phyloP scores from a whole-genome alignment of 2,329 filamentous ascomycete genomes.

The Fusarium vanettenii region DNA sequence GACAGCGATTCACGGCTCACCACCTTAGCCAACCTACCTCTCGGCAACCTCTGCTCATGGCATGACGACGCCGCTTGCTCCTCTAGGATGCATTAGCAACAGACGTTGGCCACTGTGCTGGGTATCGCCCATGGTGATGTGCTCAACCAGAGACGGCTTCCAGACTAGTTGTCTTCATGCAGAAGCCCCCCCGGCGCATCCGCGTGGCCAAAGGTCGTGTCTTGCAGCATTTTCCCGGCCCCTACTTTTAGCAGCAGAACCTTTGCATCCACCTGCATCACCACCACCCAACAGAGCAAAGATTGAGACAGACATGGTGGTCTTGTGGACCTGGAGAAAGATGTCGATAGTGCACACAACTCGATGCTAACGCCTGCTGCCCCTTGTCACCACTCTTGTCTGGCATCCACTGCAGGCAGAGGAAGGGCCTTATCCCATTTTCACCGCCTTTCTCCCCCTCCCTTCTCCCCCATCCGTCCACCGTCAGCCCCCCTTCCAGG shows the following conservation, averaged over 20 bases:
- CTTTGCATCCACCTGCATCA: conserved; percentile 33
- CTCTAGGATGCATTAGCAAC: conserved; percentile 28
- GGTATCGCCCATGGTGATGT: conserved; percentile 20
- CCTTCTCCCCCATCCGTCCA: conserved; percentile 25
- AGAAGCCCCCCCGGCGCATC: conserved; percentile 35
- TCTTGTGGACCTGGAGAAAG: conserved; percentile 17
- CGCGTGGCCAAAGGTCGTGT: conserved; percentile 40
- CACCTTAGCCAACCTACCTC: conserved; percentile 18
- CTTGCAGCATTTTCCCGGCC: conserved; percentile 38
- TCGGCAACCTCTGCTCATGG: conserved; percentile 33
- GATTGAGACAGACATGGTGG: conserved; percentile 19
- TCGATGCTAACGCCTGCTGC: conserved; percentile 21
- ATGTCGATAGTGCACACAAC: conserved; percentile 27
- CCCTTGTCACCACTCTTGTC: conserved; percentile 9
- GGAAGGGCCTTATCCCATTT: conserved; percentile 31
- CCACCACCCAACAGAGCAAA: conserved; percentile 24
- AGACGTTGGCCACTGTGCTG: conserved; percentile 36
- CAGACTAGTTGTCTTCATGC: conserved; percentile 41
- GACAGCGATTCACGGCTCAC: conserved; percentile 19
- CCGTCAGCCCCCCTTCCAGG: conserved; percentile 29
- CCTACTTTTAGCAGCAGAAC: conserved; percentile 11
- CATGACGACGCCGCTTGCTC: conserved; percentile 36
- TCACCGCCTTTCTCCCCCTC: conserved; percentile 43
- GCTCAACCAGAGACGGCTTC: conserved; percentile 29
- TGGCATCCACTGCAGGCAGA: conserved; percentile 2